These are phyloP conservation scores for Euphorbia tirucalli DNA, from an alignment of 345 rosid species.

Conservation along the genomic window DNA sequence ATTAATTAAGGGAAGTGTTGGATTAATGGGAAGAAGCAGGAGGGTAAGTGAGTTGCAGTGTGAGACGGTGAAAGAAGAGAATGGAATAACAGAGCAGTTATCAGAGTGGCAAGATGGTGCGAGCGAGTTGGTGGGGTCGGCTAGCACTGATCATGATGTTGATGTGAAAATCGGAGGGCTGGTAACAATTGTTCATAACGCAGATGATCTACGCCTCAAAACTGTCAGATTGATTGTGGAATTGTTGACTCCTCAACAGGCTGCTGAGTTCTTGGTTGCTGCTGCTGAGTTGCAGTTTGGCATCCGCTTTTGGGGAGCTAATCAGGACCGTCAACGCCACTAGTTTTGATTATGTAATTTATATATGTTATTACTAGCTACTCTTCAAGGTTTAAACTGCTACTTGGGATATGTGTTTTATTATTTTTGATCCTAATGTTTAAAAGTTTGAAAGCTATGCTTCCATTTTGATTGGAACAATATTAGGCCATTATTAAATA, in stretches of 20 bases:
- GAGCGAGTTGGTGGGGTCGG: conserved; percentile 35
- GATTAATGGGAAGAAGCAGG: conserved; percentile 50
- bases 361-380: no score
- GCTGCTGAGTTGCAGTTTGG: conserved; percentile 75
- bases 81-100: conserved; percentile 59
- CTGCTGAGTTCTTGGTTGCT: conserved; percentile 65
- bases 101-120: conserved; percentile 80
- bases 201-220: conserved; percentile 64
- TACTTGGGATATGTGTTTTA: neutral
- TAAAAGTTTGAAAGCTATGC: no score
- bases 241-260: conserved; percentile 61
- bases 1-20: no score
- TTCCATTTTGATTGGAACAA: no score
- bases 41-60: conserved; percentile 84
- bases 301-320: conserved; percentile 54
- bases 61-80: conserved; percentile 84
- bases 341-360: no score
- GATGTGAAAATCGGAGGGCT: conserved; percentile 47
- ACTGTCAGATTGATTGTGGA: conserved; percentile 56
- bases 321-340: conserved; percentile 37
- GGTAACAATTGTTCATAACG: conserved; percentile 45
- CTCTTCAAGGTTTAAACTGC: no score
- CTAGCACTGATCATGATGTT: conserved; percentile 2
- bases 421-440: no score
- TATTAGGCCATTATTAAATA: no score